These are phyloP conservation scores for Rhododendron kiyosumense DNA, from an alignment of 148 eudicot genomes.

Conservation along the genomic window DNA sequence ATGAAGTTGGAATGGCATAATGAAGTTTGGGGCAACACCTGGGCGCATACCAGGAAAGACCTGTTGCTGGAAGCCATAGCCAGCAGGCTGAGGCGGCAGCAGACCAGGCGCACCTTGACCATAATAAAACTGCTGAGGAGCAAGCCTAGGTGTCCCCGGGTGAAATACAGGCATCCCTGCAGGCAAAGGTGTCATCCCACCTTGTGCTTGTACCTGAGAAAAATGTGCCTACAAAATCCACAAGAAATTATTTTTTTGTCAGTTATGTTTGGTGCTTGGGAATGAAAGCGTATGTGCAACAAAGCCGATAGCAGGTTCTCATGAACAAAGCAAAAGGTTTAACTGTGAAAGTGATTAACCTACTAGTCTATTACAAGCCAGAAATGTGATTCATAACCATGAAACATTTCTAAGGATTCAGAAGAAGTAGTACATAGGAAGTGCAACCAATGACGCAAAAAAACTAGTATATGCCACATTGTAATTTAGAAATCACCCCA, in stretches of 20 bases:
- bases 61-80: slow-evolving; percentile 50
- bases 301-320: neutral
- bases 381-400: neutral
- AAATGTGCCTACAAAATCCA: slow-evolving; percentile 42
- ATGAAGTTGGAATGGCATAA: slow-evolving; percentile 41
- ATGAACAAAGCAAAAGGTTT: neutral
- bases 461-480: neutral
- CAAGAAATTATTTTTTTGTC: neutral
- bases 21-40: slow-evolving; percentile 38
- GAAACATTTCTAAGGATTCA: neutral
- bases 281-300: neutral
- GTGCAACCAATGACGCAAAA: neutral
- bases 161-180: slow-evolving; percentile 36
- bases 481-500: neutral
- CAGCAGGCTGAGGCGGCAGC: slow-evolving; percentile 37
- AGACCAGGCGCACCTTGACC: slow-evolving; percentile 48
- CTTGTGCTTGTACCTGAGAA: slow-evolving; percentile 34
- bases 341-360: neutral
- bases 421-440: neutral
- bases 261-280: neutral
- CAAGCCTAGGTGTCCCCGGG: slow-evolving; percentile 36
- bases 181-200: slow-evolving; percentile 30
- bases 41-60: slow-evolving; percentile 43
- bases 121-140: slow-evolving; percentile 48
- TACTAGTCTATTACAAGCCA: neutral